Conservation (phyloP, 129 eudicot genomes). For the Apium graveolens region DNA sequence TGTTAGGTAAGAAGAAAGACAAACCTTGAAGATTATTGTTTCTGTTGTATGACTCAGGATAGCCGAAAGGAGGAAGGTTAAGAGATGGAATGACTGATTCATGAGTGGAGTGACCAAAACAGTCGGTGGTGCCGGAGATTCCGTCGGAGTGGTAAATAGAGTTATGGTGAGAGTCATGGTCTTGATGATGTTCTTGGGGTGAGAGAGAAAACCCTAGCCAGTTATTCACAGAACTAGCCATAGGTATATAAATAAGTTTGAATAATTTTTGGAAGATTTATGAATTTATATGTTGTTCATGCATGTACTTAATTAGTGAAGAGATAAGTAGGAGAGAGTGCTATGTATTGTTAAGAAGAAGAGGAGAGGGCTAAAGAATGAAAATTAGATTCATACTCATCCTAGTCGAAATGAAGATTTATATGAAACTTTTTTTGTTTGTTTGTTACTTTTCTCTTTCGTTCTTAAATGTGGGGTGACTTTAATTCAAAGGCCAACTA, state of each 20-base stretch:
- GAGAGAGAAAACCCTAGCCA: slow-evolving; percentile 88
- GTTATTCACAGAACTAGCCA: slow-evolving; percentile 50
- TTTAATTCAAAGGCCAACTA: slow-evolving; percentile 23
- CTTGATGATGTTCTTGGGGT: slow-evolving; percentile 15
- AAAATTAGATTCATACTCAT: slow-evolving; percentile 10
- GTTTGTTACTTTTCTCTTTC: slow-evolving; percentile 6
- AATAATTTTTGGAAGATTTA: neutral
- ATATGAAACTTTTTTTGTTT: slow-evolving; percentile 15
- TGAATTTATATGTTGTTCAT: neutral
- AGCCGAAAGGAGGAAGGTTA: slow-evolving; percentile 52
- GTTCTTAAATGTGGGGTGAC: slow-evolving; percentile 26
- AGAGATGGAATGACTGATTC: slow-evolving; percentile 49
- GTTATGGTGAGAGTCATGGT: slow-evolving; percentile 33
- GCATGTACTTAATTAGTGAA: neutral
- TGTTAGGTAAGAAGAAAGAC: neutral
- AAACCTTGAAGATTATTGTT: slow-evolving; percentile 51
- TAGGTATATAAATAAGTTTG: neutral
- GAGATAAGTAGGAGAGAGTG: neutral
- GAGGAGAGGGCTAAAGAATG: slow-evolving; percentile 24
- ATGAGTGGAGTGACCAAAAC: slow-evolving; percentile 45
- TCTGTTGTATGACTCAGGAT: slow-evolving; percentile 41
- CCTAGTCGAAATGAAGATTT: slow-evolving; percentile 23
- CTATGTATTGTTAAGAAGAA: neutral
- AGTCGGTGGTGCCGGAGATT: slow-evolving; percentile 38
- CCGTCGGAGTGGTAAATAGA: slow-evolving; percentile 38